These are phyloP conservation scores for Xylariaceae sp. DNA, from an alignment of 2,329 filamentous ascomycete species.

Conservation along the genomic window DNA sequence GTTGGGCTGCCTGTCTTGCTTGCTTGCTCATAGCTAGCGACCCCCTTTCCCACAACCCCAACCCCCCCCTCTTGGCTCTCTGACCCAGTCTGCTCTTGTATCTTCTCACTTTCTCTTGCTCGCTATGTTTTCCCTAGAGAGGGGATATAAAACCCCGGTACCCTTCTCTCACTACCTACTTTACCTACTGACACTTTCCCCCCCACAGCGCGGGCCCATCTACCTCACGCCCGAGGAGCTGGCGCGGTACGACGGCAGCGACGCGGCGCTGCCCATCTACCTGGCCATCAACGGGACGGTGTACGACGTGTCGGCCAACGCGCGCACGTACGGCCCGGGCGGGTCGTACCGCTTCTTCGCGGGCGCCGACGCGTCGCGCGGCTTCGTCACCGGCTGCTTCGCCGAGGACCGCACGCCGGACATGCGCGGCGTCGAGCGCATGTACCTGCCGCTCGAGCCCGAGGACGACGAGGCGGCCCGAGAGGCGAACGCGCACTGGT, in stretches of 20 bases:
- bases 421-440: constrained; percentile 77
- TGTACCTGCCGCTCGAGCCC: constrained; percentile 65
- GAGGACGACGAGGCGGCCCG: constrained; percentile 53
- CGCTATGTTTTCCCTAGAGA: too few relatives aligned
- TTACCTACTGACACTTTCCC: constrained; percentile 25
- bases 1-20: too few relatives aligned
- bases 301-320: constrained; percentile 70
- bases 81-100: too few relatives aligned
- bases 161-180: too few relatives aligned
- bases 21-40: too few relatives aligned
- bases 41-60: not conserved
- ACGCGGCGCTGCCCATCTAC: constrained; percentile 72
- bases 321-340: constrained; percentile 69
- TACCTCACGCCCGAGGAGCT: constrained; percentile 71
- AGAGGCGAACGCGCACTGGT: constrained; percentile 54
- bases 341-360: constrained; percentile 84
- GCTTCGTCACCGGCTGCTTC: constrained; percentile 92
- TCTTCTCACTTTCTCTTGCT: too few relatives aligned
- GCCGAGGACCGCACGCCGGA: constrained; percentile 76
- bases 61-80: not conserved
- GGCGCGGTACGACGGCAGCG: constrained; percentile 65
- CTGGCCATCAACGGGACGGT: constrained; percentile 83
- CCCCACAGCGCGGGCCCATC: constrained; percentile 49
- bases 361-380: constrained; percentile 77
- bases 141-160: not conserved